Evolutionary conservation across 169 alveolate genomes (phyloP).

Genomic region (Cryptosporidium tyzzeri): DNA sequence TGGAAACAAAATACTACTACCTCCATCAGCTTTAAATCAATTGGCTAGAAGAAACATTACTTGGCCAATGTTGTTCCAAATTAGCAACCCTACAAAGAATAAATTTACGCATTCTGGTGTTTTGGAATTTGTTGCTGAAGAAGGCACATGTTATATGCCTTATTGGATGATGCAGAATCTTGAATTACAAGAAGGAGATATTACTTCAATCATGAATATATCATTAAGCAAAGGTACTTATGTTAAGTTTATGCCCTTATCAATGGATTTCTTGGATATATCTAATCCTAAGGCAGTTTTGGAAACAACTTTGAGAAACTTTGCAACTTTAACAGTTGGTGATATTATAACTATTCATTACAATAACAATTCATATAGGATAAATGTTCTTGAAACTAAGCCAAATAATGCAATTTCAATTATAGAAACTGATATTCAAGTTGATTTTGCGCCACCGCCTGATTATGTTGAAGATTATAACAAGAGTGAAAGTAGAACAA

Average conservation of each 20-base stretch:
- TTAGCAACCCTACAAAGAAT: conserved; percentile 82
- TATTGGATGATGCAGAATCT: conserved; percentile 95
- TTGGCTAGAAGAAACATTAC: conserved; percentile 88
- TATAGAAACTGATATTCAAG: conserved; percentile 95
- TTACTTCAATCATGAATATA: conserved; percentile 87
- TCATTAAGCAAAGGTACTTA: conserved; percentile 90
- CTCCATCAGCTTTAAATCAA: conserved; percentile 87
- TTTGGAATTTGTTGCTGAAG: conserved; percentile 93
- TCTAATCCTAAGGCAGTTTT: conserved; percentile 95
- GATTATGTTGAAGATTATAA: conserved; percentile 40
- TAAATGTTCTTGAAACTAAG: conserved; percentile 89
- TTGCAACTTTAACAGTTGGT: conserved; percentile 92
- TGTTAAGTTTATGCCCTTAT: conserved; percentile 92
- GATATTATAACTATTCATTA: conserved; percentile 92
- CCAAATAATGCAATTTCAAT: conserved; percentile 93
- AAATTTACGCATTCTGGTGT: conserved; percentile 93
- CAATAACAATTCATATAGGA: conserved; percentile 87
- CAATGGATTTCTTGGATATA: conserved; percentile 91
- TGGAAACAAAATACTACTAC: conserved; percentile 87
- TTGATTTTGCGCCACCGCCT: conserved; percentile 92
- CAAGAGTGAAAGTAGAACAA: conserved; percentile 7
- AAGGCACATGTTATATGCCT: conserved; percentile 93
- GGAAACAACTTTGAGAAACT: conserved; percentile 92
- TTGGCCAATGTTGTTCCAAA: conserved; percentile 90
- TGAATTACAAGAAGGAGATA: conserved; percentile 89